Percentiles rank a stretch among this genome's conserved stretches.
Evolutionary conservation across 495 filamentous ascomycete species (phyloP).

Genomic region (Copromyces sp.): DNA sequence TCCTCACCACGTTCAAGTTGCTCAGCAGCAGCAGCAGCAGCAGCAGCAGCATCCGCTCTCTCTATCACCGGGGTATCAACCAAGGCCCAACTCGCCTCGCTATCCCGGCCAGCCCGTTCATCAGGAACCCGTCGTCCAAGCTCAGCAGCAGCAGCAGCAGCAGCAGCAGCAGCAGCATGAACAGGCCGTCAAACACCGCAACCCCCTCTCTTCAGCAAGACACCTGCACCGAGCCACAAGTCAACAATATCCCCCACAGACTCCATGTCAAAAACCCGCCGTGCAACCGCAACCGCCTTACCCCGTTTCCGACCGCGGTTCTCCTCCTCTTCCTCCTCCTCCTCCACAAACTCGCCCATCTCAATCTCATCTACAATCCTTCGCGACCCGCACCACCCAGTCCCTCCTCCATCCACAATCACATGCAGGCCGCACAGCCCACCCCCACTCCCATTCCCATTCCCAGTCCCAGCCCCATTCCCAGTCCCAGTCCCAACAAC

Average conservation of each 20-base stretch:
- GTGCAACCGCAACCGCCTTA: no score
- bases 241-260: neutral
- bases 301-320: neutral
- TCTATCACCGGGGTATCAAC: neutral
- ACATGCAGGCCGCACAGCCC: no score
- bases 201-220: neutral
- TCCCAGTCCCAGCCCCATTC: neutral
- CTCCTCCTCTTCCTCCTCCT: neutral
- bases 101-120: neutral
- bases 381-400: neutral
- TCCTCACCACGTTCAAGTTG: neutral
- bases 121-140: neutral
- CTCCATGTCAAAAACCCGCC: no score
- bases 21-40: neutral
- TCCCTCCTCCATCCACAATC: neutral
- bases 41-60: neutral
- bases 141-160: neutral
- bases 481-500: neutral
- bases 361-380: neutral
- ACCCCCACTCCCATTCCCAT: neutral
- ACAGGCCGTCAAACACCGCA: neutral
- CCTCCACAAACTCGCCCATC: neutral
- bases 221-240: neutral
- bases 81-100: neutral
- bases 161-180: neutral